These are phyloP conservation scores for Spirogloea muscicola DNA, from an alignment of 139 green algal genomes.

Conservation along the genomic window DNA sequence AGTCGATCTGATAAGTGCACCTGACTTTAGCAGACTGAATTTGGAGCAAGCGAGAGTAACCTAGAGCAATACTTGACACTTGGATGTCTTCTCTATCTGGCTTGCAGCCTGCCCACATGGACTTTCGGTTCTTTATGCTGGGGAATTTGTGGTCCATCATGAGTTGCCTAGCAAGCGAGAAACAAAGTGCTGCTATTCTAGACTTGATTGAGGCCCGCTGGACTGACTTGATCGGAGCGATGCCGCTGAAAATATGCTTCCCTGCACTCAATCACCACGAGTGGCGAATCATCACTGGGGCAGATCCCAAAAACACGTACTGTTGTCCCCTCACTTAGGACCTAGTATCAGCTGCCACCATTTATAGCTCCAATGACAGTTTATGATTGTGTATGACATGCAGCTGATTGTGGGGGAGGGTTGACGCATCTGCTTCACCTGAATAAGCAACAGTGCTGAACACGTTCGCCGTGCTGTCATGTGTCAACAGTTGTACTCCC, in stretches of 20 bases:
- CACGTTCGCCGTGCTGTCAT: background rate
- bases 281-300: constrained; percentile 40
- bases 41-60: background rate
- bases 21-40: no score
- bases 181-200: constrained; percentile 32
- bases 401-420: background rate
- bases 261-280: constrained; percentile 22
- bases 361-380: background rate
- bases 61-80: background rate
- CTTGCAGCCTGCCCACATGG: constrained; percentile 41
- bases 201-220: constrained; percentile 35
- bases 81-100: background rate
- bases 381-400: background rate
- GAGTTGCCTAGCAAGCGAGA: constrained; percentile 1
- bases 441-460: background rate
- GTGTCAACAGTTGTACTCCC: background rate
- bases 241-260: constrained; percentile 41
- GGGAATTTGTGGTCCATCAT: constrained; percentile 41
- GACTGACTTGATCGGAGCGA: constrained; percentile 29
- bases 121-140: constrained; percentile 41
- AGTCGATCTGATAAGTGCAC: no score
- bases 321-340: background rate
- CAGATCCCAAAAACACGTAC: constrained; percentile 46
- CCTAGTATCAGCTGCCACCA: background rate
- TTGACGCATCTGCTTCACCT: background rate